Evolutionary conservation across 176 grass and related monocot species (phyloP), one percentile per base, ranked within the genome.

Genomic region (Melocanna baccifera): DNA sequence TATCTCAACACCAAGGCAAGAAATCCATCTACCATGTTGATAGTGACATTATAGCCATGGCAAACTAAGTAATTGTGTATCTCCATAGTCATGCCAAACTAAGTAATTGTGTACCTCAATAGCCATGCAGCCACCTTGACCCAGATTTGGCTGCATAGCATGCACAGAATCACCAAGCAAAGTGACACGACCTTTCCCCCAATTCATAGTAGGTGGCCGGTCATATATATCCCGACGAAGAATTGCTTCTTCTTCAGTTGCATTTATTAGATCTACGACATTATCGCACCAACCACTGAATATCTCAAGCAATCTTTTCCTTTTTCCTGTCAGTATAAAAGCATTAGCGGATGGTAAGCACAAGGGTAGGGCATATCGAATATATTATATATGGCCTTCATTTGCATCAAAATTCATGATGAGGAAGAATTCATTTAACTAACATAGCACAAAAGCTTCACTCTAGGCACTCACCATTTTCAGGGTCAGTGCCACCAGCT

Each of bases 81-180:
- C 93, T 99, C 91, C 62, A 99, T 99, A 87, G 96, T 91, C 93
- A 99, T 99, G 80, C 89, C 14, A 75, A 73, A 57, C 51, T 43
- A 85, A 77, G n/a, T 71, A 66, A 69, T 71, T 64, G 6, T 47
- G 68, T 92, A 99, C 96, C 96, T 99, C 93, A 67, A 99, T 99
- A 85, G 96, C 96, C 96, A 99, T 99, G 82, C 96, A 99, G 37
- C 96, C 96, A 76, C 96, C 96, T 92, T 99, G 96, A 34, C 96
- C 96, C 77, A 99, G 62, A 88, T 99, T 99, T 88, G 96, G 96
- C 57, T 99, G 96, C 96, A 99, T 99, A 83, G 96, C 96, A 94
- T 99, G 93, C 18, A 96, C 90, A 65, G 96, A 99, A 80, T 99
- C 96, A 69, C 96, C 93, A 74, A 99, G 93, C 90, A 99, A 96